Percentiles rank a stretch among this genome's conserved stretches.
Conservation (phyloP, 768 basidiomycete genomes). For the Termitomyces titanicus region DNA sequence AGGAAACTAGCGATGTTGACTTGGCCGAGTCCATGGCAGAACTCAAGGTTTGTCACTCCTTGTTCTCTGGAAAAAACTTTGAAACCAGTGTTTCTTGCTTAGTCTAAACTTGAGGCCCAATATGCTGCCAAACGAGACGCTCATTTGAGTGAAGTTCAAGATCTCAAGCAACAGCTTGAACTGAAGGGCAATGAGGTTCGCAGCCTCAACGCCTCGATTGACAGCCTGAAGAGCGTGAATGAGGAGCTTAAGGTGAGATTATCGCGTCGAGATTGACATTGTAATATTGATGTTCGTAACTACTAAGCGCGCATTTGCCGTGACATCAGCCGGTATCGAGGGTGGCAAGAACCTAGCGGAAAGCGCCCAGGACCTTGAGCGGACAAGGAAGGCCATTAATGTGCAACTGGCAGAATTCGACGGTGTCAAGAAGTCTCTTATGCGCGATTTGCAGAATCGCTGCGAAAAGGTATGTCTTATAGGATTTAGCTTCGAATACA, state of each 20-base stretch:
- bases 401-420: slow-evolving; percentile 99
- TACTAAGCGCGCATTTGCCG: slow-evolving; percentile 88
- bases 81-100: slow-evolving; percentile 5
- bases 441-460: slow-evolving; percentile 98
- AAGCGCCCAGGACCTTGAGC: slow-evolving; percentile 95
- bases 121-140: slow-evolving; percentile 92
- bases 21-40: slow-evolving; percentile 83
- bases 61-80: slow-evolving; percentile 3
- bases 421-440: slow-evolving; percentile 96
- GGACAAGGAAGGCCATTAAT: slow-evolving; percentile 94
- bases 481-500: slow-evolving; percentile 12
- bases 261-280: slow-evolving; percentile 7
- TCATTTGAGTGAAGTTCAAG: slow-evolving; percentile 75
- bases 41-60: slow-evolving; percentile 62
- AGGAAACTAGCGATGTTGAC: slow-evolving; percentile 81
- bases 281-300: slow-evolving; percentile 9
- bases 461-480: slow-evolving; percentile 83
- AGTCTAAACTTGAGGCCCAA: slow-evolving; percentile 94
- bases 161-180: slow-evolving; percentile 90
- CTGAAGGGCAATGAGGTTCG: slow-evolving; percentile 80
- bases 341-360: slow-evolving; percentile 96
- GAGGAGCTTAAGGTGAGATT: slow-evolving; percentile 89
- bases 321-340: slow-evolving; percentile 95
- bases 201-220: slow-evolving; percentile 79
- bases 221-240: slow-evolving; percentile 92